These are phyloP conservation scores for Oryza glaberrima DNA, from an alignment of 176 grass and related monocot genomes.

Conservation along the genomic window DNA sequence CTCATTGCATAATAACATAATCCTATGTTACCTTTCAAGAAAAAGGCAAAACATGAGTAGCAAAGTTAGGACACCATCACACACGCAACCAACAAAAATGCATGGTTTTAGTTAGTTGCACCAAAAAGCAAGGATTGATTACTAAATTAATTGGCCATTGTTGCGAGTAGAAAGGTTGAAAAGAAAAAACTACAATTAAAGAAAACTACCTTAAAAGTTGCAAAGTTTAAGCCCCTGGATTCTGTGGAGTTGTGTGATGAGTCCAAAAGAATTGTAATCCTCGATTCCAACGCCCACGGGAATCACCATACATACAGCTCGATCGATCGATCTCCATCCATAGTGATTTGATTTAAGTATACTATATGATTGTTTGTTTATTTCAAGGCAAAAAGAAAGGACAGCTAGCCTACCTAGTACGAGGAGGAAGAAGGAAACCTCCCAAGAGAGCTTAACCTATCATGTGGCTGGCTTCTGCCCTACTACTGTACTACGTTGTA, in stretches of 20 bases:
- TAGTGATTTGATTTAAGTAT: neutral
- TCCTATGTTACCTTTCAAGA: neutral
- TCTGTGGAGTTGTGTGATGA: slow-evolving; percentile 10
- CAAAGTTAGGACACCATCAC: neutral
- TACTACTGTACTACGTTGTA: neutral
- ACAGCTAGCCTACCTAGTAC: slow-evolving; percentile 25
- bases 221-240: slow-evolving; percentile 45
- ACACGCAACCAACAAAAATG: neutral
- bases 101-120: slow-evolving; percentile 16
- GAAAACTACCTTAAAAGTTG: slow-evolving; percentile 44
- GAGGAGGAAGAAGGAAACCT: slow-evolving; percentile 35
- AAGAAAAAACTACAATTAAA: neutral
- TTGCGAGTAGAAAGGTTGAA: neutral
- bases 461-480: neutral
- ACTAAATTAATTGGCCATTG: neutral
- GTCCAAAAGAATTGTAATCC: slow-evolving; percentile 23
- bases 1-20: neutral
- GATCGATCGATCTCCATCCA: neutral
- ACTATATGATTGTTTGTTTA: slow-evolving; percentile 19
- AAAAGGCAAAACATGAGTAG: slow-evolving; percentile 14
- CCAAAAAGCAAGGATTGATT: slow-evolving; percentile 34
- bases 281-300: slow-evolving; percentile 24
- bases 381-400: slow-evolving; percentile 24
- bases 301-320: neutral
- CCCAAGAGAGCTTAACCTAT: neutral